Conservation (phyloP, 371 early-diverging fungal species). For the Circinella minor region DNA sequence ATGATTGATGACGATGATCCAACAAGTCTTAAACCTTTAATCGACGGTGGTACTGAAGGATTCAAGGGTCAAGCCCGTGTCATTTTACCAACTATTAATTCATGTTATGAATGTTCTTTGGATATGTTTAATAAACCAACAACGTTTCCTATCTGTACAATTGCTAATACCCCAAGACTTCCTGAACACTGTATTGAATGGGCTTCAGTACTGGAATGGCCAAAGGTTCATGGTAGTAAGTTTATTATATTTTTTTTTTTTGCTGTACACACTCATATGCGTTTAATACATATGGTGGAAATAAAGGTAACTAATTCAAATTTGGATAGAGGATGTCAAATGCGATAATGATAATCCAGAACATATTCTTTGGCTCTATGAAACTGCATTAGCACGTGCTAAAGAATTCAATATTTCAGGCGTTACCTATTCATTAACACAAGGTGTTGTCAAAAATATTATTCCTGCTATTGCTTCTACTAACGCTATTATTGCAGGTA, state of each 20-base stretch:
- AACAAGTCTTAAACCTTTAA: constrained; percentile 79
- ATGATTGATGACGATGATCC: constrained; percentile 78
- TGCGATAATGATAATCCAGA: constrained; percentile 93
- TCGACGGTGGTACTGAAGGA: constrained; percentile 97
- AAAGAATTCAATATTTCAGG: constrained; percentile 84
- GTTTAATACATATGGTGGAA: too few species aligned
- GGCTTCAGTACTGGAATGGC: constrained; percentile 96
- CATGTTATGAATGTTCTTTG: constrained; percentile 88
- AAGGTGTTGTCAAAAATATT: constrained; percentile 97
- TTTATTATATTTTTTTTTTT: neutral
- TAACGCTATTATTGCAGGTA: constrained; percentile 97
- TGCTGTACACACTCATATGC: too few species aligned
- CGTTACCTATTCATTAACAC: constrained; percentile 90
- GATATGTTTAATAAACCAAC: constrained; percentile 81
- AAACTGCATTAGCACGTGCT: constrained; percentile 78
- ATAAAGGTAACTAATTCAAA: too few species aligned
- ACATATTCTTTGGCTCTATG: constrained; percentile 88
- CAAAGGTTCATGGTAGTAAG: constrained; percentile 73
- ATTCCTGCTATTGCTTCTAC: constrained; percentile 99
- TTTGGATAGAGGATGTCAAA: constrained; percentile 57
- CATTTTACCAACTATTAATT: constrained; percentile 80
- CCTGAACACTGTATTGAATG: constrained; percentile 99
- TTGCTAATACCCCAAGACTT: constrained; percentile 92
- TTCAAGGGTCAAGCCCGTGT: constrained; percentile 95
- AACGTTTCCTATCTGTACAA: constrained; percentile 98